Percentiles rank a stretch among this genome's conserved stretches.
phyloP scores from a whole-genome alignment of 176 grass and related monocot genomes.

The Zizania latifolia region DNA sequence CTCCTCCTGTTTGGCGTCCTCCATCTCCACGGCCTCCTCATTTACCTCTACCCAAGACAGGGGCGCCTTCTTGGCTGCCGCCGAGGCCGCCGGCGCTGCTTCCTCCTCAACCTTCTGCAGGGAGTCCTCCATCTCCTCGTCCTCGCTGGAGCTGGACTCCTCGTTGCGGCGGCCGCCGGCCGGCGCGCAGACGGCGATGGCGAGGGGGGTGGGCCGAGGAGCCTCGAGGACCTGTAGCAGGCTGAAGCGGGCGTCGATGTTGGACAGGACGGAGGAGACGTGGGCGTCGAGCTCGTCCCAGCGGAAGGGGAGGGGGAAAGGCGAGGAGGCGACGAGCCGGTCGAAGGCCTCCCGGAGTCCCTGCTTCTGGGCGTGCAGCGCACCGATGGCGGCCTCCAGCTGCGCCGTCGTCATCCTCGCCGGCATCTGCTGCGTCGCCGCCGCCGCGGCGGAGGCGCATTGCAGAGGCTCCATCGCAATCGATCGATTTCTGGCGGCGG shows the following conservation, averaged over 20 bases:
- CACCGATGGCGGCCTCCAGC: constrained; percentile 21
- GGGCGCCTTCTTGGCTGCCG: not conserved
- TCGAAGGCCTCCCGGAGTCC: constrained; percentile 45
- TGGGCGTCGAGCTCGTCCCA: constrained; percentile 50
- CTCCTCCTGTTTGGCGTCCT: not conserved
- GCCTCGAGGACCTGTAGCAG: constrained; percentile 31
- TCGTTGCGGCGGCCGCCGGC: not conserved
- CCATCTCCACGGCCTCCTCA: not conserved
- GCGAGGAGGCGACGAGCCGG: constrained; percentile 28
- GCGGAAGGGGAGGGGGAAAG: constrained; percentile 31
- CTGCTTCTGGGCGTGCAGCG: constrained; percentile 40
- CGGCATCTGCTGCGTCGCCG: not conserved
- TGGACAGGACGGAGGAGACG: constrained; percentile 37
- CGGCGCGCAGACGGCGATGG: not conserved
- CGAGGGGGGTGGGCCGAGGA: not conserved
- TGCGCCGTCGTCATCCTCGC: constrained; percentile 9
- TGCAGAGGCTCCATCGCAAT: not conserved
- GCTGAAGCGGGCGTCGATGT: constrained; percentile 21
- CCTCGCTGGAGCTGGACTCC: not conserved
- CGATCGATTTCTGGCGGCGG: not conserved
- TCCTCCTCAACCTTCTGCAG: not conserved
- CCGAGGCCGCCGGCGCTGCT: not conserved
- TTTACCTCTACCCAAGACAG: not conserved
- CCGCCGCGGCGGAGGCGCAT: not conserved
- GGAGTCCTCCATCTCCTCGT: not conserved